Conservation (phyloP, 108 stramenopile genomes). For the Stephanodiscus minutulus region DNA sequence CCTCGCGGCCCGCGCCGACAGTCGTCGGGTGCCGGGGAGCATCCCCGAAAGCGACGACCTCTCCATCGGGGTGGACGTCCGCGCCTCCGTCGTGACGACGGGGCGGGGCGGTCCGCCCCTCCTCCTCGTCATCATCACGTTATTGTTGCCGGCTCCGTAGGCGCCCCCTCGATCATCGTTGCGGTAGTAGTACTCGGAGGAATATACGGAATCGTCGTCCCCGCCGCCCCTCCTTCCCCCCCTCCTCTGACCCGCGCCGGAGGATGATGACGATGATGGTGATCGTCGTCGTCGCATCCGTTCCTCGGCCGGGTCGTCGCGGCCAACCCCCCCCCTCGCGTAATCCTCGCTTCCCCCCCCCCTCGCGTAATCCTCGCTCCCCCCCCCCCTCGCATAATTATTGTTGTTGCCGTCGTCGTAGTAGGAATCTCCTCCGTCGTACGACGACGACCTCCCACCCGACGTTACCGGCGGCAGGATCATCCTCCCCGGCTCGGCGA, state of each 20-base stretch:
- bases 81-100: constrained; percentile 2
- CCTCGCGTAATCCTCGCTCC: background rate
- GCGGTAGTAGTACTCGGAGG: too few species aligned
- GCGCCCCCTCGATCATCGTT: background rate
- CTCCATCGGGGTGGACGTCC: background rate
- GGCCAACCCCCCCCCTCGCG: too few species aligned
- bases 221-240: too few species aligned
- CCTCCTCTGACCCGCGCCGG: too few species aligned
- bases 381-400: background rate
- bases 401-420: background rate
- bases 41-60: constrained; percentile 2
- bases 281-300: background rate
- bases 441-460: background rate
- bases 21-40: background rate
- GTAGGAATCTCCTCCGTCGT: background rate
- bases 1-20: background rate
- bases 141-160: background rate
- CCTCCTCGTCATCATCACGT: constrained; percentile 4
- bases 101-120: constrained; percentile 7
- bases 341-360: too few species aligned
- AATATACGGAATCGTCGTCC: too few species aligned
- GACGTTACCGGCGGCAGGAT: background rate
- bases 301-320: too few species aligned
- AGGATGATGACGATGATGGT: too few species aligned
- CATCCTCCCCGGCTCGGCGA: too few species aligned